Evolutionary conservation across 208 protist genomes (phyloP).

Genomic region (Leptomonas pyrrhocoris): DNA sequence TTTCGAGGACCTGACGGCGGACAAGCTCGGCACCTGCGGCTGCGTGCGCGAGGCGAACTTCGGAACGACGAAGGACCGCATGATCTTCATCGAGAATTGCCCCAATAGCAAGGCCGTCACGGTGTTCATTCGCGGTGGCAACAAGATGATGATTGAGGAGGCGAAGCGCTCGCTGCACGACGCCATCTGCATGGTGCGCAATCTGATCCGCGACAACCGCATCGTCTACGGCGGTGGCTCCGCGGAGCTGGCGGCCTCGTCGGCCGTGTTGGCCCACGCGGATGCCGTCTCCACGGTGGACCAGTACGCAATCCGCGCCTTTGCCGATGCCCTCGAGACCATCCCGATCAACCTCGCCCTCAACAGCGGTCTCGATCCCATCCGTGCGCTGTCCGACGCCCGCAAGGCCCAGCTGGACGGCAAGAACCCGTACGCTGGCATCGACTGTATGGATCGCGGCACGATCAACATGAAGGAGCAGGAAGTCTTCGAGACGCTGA

Average conservation of each 20-base stretch:
- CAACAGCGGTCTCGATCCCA: constrained; percentile 98
- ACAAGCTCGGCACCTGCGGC: constrained; percentile 97
- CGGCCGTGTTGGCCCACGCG: constrained; percentile 93
- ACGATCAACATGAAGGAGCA: constrained; percentile 98
- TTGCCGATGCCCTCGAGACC: constrained; percentile 99
- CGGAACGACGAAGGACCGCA: constrained; percentile 98
- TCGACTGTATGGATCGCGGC: constrained; percentile 97
- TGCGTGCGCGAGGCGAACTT: constrained; percentile 93
- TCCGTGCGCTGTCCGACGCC: constrained; percentile 96
- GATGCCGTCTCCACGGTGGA: constrained; percentile 95
- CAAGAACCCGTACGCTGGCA: constrained; percentile 96
- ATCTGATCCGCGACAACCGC: constrained; percentile 99
- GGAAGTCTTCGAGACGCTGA: constrained; percentile 98
- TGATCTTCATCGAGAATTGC: constrained; percentile 99
- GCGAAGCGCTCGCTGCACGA: constrained; percentile 99
- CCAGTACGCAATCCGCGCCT: constrained; percentile 99
- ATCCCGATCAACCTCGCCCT: constrained; percentile 99
- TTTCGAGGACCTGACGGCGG: constrained; percentile 97
- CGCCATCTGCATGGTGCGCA: constrained; percentile 99
- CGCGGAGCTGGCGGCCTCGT: constrained; percentile 98
- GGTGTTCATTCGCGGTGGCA: constrained; percentile 99
- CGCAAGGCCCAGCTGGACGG: constrained; percentile 95
- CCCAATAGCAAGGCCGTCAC: constrained; percentile 98
- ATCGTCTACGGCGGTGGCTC: constrained; percentile 99
- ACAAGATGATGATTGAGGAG: constrained; percentile 99